These are phyloP conservation scores for Trichomonascaceae sp. DNA, from an alignment of 1,139 yeast genomes.

Conservation along the genomic window DNA sequence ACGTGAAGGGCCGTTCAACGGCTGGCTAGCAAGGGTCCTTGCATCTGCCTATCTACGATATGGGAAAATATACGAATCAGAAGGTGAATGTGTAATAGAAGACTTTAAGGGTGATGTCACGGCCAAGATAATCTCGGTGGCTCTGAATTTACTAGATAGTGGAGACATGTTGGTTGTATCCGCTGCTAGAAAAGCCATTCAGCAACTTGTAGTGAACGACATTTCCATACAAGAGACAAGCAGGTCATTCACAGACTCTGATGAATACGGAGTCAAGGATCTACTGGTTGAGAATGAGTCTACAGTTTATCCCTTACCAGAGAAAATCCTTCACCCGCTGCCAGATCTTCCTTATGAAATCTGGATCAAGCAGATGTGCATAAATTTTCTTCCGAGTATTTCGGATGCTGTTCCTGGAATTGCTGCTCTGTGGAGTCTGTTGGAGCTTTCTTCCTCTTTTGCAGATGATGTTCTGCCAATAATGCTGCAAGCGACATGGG, in stretches of 20 bases:
- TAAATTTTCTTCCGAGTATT: slow-evolving; percentile 4
- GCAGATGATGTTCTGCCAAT: neutral
- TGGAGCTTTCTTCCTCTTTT: slow-evolving; percentile 1
- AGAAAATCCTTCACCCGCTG: slow-evolving; percentile 2
- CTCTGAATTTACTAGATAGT: neutral
- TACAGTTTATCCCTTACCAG: neutral
- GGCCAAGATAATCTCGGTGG: neutral
- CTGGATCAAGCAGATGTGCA: slow-evolving; percentile 4
- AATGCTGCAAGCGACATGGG: slow-evolving; percentile 1
- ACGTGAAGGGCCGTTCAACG: neutral
- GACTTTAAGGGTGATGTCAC: neutral
- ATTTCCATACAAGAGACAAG: neutral
- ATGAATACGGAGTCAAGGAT: neutral
- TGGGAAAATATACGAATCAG: neutral
- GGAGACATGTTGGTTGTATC: slow-evolving; percentile 4
- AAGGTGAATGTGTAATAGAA: neutral
- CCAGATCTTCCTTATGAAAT: slow-evolving; percentile 5
- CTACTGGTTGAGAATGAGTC: neutral
- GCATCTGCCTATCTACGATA: neutral
- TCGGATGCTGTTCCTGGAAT: slow-evolving; percentile 1
- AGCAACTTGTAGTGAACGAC: neutral
- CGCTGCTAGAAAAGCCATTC: slow-evolving; percentile 4
- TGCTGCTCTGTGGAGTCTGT: neutral
- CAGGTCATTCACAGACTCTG: neutral
- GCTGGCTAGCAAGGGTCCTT: slow-evolving; percentile 5